A percentile compares a stretch with the other conserved stretches of the same genome.
Evolutionary conservation across 306 rosid species (phyloP).

Genomic region (Corylus heterophylla): DNA sequence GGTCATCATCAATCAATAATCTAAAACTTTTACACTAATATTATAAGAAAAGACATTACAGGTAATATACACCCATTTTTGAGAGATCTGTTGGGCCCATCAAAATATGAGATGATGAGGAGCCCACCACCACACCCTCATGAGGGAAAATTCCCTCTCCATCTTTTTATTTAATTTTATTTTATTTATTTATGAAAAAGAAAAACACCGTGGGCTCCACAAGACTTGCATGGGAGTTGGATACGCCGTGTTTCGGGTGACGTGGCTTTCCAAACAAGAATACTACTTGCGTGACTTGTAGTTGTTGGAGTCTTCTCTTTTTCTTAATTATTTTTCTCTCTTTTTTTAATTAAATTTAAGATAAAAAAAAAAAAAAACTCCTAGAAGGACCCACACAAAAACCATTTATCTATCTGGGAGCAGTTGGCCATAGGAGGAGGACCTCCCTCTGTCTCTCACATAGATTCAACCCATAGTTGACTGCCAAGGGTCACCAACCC

Average conservation of each 20-base stretch:
- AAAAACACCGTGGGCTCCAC: conserved; percentile 3
- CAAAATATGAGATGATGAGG: background rate
- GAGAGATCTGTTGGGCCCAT: too few relatives aligned
- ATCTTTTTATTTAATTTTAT: background rate
- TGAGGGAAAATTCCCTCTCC: background rate
- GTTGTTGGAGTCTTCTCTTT: background rate
- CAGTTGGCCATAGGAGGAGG: conserved; percentile 21
- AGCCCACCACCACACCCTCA: background rate
- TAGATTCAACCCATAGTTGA: conserved; percentile 3
- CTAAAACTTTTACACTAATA: too few relatives aligned
- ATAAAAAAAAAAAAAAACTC: too few relatives aligned
- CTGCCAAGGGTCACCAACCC: conserved; percentile 46
- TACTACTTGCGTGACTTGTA: conserved; percentile 26
- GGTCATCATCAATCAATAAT: too few relatives aligned
- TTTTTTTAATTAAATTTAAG: background rate
- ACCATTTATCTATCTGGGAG: conserved; percentile 5
- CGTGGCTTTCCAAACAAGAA: conserved; percentile 44
- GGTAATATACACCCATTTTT: background rate
- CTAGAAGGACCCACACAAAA: background rate
- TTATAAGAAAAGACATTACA: too few relatives aligned
- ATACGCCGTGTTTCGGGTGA: conserved; percentile 44
- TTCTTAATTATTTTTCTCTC: background rate
- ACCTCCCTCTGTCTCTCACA: background rate
- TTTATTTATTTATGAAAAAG: background rate
- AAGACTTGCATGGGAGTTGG: conserved; percentile 34